Evolutionary conservation across 805 yeast species (phyloP).

Genomic region (Metschnikowia kofuensis): DNA sequence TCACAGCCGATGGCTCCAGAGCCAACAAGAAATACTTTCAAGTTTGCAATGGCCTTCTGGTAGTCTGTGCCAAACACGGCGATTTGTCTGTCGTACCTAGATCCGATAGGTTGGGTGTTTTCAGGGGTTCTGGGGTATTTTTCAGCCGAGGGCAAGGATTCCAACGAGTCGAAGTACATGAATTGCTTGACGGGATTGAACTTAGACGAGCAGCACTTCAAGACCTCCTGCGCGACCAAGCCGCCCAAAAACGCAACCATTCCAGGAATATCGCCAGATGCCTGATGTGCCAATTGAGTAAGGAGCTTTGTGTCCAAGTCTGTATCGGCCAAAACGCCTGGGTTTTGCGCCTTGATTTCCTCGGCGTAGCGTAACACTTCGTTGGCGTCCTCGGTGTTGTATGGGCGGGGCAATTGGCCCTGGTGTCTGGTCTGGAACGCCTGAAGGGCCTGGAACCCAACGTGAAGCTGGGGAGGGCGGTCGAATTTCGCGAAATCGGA

Average conservation of each 20-base stretch:
- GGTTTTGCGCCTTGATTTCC: constrained; percentile 55
- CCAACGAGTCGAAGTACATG: constrained; percentile 91
- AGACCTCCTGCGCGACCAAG: constrained; percentile 90
- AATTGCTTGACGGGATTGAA: constrained; percentile 91
- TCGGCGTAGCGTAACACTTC: constrained; percentile 60
- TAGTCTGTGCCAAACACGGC: constrained; percentile 87
- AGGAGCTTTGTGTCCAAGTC: constrained; percentile 63
- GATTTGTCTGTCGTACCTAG: constrained; percentile 92
- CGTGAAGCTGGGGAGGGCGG: constrained; percentile 84
- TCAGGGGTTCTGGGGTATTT: constrained; percentile 62
- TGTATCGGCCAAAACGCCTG: constrained; percentile 54
- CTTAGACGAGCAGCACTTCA: constrained; percentile 93
- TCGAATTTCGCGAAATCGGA: constrained; percentile 95
- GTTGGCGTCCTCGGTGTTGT: constrained; percentile 68
- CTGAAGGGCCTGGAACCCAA: constrained; percentile 88
- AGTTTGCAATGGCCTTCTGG: constrained; percentile 70
- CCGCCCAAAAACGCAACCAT: constrained; percentile 91
- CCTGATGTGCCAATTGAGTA: constrained; percentile 73
- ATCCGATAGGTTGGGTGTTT: constrained; percentile 67
- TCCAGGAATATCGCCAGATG: constrained; percentile 90
- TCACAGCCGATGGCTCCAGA: constrained; percentile 99
- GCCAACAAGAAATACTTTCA: constrained; percentile 88
- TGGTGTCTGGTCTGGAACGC: constrained; percentile 63
- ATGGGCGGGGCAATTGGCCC: constrained; percentile 73
- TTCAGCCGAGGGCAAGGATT: constrained; percentile 70